phyloP scores from a whole-genome alignment of 768 basidiomycete species.

The Chlorophyllum brunneum region DNA sequence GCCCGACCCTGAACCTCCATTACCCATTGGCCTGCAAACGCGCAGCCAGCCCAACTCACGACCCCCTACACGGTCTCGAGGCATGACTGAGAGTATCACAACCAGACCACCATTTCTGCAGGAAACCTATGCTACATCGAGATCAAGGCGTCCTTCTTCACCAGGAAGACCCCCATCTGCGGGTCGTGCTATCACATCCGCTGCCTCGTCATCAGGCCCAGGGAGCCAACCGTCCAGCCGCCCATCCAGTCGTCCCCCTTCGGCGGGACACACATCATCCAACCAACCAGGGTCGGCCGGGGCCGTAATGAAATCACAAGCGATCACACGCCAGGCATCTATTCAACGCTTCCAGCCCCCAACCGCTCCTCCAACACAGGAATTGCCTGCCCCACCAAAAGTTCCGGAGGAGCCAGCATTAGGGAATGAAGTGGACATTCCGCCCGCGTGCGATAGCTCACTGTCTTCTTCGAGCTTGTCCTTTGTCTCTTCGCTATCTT shows the following conservation, averaged over 20 bases:
- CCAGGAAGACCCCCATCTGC: conserved; percentile 2
- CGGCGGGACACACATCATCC: conserved; percentile 6
- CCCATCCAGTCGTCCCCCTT: conserved; percentile 13
- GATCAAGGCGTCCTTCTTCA: conserved; percentile 9
- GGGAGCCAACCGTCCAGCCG: conserved; percentile 11
- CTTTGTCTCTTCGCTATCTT: conserved; percentile 37
- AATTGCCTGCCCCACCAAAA: conserved; percentile 43
- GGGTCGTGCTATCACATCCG: conserved; percentile 6
- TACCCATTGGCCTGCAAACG: conserved; percentile 23
- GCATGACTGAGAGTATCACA: conserved; percentile 40
- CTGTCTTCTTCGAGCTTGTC: conserved; percentile 38
- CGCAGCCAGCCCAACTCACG: conserved; percentile 32
- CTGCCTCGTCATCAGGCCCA: conserved; percentile 5
- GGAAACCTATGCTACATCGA: conserved; percentile 15
- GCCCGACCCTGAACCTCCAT: conserved; percentile 22
- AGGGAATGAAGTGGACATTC: conserved; percentile 14
- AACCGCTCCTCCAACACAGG: conserved; percentile 45
- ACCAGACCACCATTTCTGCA: conserved; percentile 31
- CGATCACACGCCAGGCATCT: conserved; percentile 41
- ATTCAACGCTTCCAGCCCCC: conserved; percentile 40
- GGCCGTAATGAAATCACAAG: conserved; percentile 24
- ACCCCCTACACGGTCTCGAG: conserved; percentile 43
- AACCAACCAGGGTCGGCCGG: conserved; percentile 1
- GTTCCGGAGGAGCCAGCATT: conserved; percentile 11
- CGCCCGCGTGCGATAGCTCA: conserved; percentile 18